These are phyloP conservation scores for Didymella pomorum DNA, from an alignment of 2,329 filamentous ascomycete species.

Conservation along the genomic window DNA sequence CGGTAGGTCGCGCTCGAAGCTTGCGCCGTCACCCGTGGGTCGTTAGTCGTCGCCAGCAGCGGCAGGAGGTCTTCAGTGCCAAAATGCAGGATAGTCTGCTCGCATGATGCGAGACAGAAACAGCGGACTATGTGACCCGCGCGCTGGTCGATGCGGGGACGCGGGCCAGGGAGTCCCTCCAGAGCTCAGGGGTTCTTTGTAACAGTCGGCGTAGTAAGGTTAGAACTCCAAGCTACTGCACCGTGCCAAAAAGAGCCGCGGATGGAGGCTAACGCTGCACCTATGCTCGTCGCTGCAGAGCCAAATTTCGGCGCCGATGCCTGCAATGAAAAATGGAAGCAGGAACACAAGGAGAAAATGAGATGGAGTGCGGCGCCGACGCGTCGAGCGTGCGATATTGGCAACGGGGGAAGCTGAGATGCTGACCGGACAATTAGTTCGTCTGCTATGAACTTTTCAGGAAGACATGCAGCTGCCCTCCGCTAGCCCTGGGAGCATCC, in stretches of 20 bases:
- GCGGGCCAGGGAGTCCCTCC: slow-evolving; percentile 4
- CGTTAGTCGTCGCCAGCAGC: slow-evolving; percentile 18
- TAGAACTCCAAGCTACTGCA: slow-evolving; percentile 23
- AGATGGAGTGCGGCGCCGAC: background rate
- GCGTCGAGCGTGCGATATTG: background rate
- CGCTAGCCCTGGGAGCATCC: slow-evolving; percentile 4
- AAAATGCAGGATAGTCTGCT: slow-evolving; percentile 21
- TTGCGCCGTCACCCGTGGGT: slow-evolving; percentile 10
- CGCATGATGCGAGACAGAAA: slow-evolving; percentile 34
- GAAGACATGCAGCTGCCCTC: slow-evolving; percentile 14
- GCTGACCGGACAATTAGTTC: slow-evolving; percentile 1
- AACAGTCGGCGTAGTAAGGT: slow-evolving; percentile 27
- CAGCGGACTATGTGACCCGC: slow-evolving; percentile 27
- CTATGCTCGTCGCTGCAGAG: slow-evolving; percentile 14
- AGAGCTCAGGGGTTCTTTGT: slow-evolving; percentile 25
- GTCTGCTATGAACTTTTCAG: slow-evolving; percentile 9
- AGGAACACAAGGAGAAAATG: background rate
- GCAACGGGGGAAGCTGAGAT: slow-evolving; percentile 5
- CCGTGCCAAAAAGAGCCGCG: slow-evolving; percentile 29
- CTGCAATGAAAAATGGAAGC: slow-evolving; percentile 11
- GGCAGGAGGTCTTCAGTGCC: slow-evolving; percentile 14
- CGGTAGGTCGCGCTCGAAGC: slow-evolving; percentile 6
- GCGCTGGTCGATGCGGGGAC: slow-evolving; percentile 27
- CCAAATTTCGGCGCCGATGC: slow-evolving; percentile 12
- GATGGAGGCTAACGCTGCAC: slow-evolving; percentile 21